These are phyloP conservation scores for Silybum marianum DNA, from an alignment of 129 eudicot genomes.

Conservation along the genomic window DNA sequence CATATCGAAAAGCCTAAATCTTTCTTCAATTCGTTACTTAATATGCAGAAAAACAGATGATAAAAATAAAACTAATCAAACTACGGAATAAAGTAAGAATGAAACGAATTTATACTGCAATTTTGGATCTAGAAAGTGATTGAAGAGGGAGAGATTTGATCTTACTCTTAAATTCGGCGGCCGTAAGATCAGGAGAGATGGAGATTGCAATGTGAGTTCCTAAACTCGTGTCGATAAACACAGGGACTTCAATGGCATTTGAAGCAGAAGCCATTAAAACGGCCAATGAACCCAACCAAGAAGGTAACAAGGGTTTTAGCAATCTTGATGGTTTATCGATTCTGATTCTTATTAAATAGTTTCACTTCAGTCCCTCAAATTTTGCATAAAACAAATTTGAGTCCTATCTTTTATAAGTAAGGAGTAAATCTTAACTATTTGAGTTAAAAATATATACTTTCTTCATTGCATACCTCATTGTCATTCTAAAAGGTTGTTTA, in stretches of 20 bases:
- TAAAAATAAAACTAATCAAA: not conserved
- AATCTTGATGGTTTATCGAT: too few relatives aligned
- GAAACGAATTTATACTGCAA: not conserved
- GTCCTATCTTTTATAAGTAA: not conserved
- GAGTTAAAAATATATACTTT: too few relatives aligned
- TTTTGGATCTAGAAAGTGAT: slow-evolving; percentile 5
- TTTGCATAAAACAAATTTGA: too few relatives aligned
- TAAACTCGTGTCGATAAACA: slow-evolving; percentile 61
- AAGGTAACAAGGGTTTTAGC: slow-evolving; percentile 17
- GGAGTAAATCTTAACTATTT: too few relatives aligned
- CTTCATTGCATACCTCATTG: too few relatives aligned
- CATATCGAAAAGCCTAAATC: not conserved
- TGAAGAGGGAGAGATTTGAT: not conserved
- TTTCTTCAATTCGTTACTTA: not conserved
- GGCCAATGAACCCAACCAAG: not conserved
- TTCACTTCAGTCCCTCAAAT: not conserved
- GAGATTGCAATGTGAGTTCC: slow-evolving; percentile 62
- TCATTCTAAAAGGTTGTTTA: too few relatives aligned
- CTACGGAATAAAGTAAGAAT: not conserved
- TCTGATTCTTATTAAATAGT: not conserved
- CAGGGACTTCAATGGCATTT: slow-evolving; percentile 32
- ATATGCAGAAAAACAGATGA: not conserved
- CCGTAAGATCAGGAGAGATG: slow-evolving; percentile 49
- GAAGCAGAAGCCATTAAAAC: slow-evolving; percentile 35
- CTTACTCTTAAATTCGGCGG: slow-evolving; percentile 55